These are phyloP conservation scores for Diaporthe citri DNA, from an alignment of 2,329 filamentous ascomycete species.

Conservation along the genomic window DNA sequence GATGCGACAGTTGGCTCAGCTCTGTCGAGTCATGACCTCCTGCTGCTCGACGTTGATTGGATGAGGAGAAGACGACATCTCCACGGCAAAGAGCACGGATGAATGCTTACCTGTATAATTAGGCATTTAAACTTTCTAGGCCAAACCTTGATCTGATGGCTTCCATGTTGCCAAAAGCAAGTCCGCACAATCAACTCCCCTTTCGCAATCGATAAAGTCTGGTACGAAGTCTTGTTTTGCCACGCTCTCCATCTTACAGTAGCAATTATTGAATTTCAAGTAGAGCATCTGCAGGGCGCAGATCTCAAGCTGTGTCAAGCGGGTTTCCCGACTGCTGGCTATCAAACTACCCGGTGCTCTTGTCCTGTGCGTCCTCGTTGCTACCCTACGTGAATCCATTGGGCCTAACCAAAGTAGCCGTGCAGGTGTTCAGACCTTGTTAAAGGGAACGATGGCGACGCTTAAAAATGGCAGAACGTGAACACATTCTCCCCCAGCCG, in stretches of 20 bases:
- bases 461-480: background rate
- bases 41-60: background rate
- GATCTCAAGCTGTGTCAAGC: background rate
- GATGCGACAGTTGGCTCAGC: constrained; percentile 1
- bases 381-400: constrained; percentile 2
- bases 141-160: constrained; percentile 4
- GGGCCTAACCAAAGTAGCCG: background rate
- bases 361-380: background rate
- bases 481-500: background rate
- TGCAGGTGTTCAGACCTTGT: background rate
- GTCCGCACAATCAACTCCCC: no score
- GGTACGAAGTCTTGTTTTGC: constrained; percentile 3
- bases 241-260: background rate
- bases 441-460: background rate
- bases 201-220: background rate
- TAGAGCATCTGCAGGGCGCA: background rate
- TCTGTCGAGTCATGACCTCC: constrained; percentile 28
- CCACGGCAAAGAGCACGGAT: background rate
- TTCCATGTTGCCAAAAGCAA: background rate
- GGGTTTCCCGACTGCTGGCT: background rate
- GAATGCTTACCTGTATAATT: background rate
- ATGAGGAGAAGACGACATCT: background rate
- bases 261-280: background rate
- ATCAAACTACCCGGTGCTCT: background rate
- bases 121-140: constrained; percentile 7